Evolutionary conservation across 495 filamentous ascomycete genomes (phyloP).

Genomic region (Pyrenula aspistea): DNA sequence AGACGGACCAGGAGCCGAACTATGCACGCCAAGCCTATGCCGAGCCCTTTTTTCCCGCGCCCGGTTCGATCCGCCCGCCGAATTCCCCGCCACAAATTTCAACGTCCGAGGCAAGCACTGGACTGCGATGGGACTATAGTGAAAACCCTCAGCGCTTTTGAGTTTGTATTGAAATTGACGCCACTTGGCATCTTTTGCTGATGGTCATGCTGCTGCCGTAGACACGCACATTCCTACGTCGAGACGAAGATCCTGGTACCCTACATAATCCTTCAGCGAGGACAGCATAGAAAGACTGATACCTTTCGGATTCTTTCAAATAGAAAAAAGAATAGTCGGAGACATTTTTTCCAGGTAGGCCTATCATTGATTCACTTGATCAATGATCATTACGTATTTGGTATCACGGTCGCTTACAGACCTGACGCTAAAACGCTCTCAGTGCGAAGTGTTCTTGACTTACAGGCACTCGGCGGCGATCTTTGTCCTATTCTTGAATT

Average conservation of each 20-base stretch:
- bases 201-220: not conserved
- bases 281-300: too few species aligned
- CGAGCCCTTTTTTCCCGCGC: not conserved
- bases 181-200: not conserved
- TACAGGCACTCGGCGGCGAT: too few species aligned
- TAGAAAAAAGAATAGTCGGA: too few species aligned
- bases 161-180: not conserved
- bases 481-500: too few species aligned
- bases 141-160: not conserved
- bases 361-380: too few species aligned
- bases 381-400: too few species aligned
- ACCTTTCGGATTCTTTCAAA: too few species aligned
- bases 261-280: too few species aligned
- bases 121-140: not conserved
- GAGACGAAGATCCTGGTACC: not conserved
- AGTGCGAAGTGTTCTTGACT: too few species aligned
- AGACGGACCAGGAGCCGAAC: not conserved
- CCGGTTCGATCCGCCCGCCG: not conserved
- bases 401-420: too few species aligned
- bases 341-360: too few species aligned
- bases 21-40: not conserved
- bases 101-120: not conserved
- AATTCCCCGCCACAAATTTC: not conserved
- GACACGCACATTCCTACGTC: not conserved
- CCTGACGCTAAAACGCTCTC: too few species aligned